Evolutionary conservation across 805 yeast genomes (phyloP).

Genomic region (Hanseniaspora hatyaiensis): DNA sequence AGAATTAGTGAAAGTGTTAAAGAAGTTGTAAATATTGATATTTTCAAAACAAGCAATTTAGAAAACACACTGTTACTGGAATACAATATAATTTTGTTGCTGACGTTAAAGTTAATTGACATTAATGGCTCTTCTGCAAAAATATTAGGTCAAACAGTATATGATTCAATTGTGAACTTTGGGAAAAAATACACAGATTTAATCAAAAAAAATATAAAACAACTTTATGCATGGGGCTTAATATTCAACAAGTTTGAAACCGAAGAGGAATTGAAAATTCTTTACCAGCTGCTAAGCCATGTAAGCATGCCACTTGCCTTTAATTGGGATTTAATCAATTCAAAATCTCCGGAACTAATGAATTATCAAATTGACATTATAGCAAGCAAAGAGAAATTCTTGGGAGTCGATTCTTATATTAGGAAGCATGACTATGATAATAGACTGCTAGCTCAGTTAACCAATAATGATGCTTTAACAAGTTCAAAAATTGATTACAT

Average conservation of each 20-base stretch:
- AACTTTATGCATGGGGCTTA: slow-evolving; percentile 8
- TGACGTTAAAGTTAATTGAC: background rate
- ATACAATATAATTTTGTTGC: slow-evolving; percentile 4
- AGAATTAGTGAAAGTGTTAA: background rate
- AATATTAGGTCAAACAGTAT: background rate
- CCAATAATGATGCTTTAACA: slow-evolving; percentile 1
- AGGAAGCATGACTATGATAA: slow-evolving; percentile 13
- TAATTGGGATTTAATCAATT: slow-evolving; percentile 9
- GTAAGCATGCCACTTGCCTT: background rate
- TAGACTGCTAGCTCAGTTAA: slow-evolving; percentile 1
- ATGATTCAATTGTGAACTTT: background rate
- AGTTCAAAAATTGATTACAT: slow-evolving; percentile 10
- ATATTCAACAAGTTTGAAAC: background rate
- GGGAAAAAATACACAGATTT: background rate
- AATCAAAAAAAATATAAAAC: slow-evolving; percentile 1
- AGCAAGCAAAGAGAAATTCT: slow-evolving; percentile 2
- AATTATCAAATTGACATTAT: slow-evolving; percentile 7
- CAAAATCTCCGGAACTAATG: background rate
- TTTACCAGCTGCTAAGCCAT: background rate
- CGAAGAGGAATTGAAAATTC: background rate
- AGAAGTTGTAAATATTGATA: background rate
- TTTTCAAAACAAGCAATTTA: background rate
- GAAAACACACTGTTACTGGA: slow-evolving; percentile 10
- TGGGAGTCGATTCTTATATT: slow-evolving; percentile 4
- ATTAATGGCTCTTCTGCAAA: background rate